Evolutionary conservation across 2,329 filamentous ascomycete genomes (phyloP), one percentile per base, ranked within the genome.

Genomic region (Teratosphaeria destructans): DNA sequence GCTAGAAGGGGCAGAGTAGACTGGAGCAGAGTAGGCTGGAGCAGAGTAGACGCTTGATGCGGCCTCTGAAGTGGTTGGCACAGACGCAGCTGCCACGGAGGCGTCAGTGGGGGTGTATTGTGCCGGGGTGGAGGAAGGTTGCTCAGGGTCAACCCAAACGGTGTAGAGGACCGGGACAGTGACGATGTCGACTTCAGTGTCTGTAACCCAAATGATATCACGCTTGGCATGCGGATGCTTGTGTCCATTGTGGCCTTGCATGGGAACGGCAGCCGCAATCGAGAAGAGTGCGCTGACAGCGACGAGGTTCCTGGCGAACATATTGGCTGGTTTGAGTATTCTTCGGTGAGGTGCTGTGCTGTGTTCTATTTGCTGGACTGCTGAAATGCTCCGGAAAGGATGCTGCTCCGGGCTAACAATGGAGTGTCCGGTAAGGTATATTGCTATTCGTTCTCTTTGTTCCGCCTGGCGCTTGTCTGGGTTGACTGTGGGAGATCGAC

Each of bases 91-190:
- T 43, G 62, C 58, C n/a, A 63, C 49, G 32, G 61, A 58, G 27
- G 61, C 34, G 52, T 56, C 23, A 12, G 5, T 8, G 19, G 53
- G 8, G 26, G 54, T 26, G 61, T 58, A 29, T 61, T 66, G 52
- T 56, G 49, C 55, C 63, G 52, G 54, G 62, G 27, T 34, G 34
- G 59, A 63, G 61, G 67, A 62, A 52, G 67, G 66, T 57, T 67
- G 64, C 53, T 67, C 66, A 14, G 71, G 65, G 67, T 75, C 67
- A 26, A 78, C 72, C 73, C 74, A 80, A 69, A 83, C 62, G 61
- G 78, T 81, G 63, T 74, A 76, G 61, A 77, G 78, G 60, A 78
- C 71, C 57, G 75, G 71, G 56, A 82, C 70, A 52, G 79, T 82
- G 58, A 78, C 77, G 65, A 77, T 75, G 58, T 76, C 77, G 57